Base-by-base conservation (phyloP, 768 basidiomycete species). In the Termitomyces sp. region DNA sequence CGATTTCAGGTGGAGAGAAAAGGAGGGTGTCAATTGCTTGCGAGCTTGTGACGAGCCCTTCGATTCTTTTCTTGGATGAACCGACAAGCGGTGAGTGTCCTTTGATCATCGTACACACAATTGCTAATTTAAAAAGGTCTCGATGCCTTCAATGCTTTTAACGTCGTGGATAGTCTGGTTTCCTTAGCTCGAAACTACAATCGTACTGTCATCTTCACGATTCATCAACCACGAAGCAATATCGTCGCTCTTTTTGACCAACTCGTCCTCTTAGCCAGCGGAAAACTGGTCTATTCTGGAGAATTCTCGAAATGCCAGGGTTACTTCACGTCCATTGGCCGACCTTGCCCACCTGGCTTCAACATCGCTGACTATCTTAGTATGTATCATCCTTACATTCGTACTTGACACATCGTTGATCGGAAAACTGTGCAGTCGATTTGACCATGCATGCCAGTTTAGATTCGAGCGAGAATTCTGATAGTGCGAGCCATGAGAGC, bases 1-100 rank as follows among this genome's bases (percentile, higher is more conserved):
- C 92, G 13, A 98, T 98, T 56, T 96, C 94, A 33, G 97, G 97
- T 47, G 97, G 97, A 16, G 97, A 99, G 77, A 98, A 98, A 74
- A 83, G 97, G 34, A 81, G 97, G 4, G 97, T 98, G 2, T 93
- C 90, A 0, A 98, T 99, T 62, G 97, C 97, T 41, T 99, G 97
- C 69, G 97, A 99, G 73, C 79, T 99, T 26, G 97, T 99, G 36
- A 99, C 96, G 0, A 93, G 91, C 45, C 97, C 97, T 15, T 95
- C 93, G 0, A 94, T 99, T 51, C 70, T 99, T 34, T 96, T 98
- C 77, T 79, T 98, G 55, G 97, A 99, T 65, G 97, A 99, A 67
- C 97, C 97, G 7, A 99, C 97, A 0, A 94, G 92, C 53, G 95
- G 92, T 90, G 62, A 58, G 85, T 47, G 20, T 20, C 49, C 56